Conservation (phyloP, 768 basidiomycete genomes). For the Hygrocybe coccinea region DNA sequence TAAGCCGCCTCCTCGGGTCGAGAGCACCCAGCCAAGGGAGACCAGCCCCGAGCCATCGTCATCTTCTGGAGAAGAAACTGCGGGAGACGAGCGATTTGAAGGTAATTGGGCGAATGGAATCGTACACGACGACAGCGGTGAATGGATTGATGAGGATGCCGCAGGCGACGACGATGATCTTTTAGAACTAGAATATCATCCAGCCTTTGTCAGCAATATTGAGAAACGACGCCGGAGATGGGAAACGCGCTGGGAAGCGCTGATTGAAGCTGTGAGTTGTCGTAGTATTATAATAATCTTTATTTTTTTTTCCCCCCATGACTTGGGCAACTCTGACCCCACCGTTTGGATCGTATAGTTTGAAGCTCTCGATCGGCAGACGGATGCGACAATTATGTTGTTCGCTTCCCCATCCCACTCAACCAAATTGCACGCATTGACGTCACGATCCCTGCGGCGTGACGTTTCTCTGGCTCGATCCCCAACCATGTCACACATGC, state of each 20-base stretch:
- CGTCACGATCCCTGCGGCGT: conserved; percentile 66
- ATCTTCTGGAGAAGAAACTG: conserved; percentile 73
- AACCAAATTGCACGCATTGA: conserved; percentile 57
- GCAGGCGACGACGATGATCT: conserved; percentile 67
- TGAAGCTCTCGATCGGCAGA: conserved; percentile 73
- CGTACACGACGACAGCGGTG: conserved; percentile 41
- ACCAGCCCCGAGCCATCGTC: conserved; percentile 75
- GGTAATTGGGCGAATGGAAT: conserved; percentile 29
- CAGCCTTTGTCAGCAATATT: conserved; percentile 57
- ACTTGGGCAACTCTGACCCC: conserved; percentile 32
- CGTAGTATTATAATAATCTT: neutral
- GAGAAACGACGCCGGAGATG: conserved; percentile 67
- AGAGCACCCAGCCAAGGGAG: conserved; percentile 78
- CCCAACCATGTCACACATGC: conserved; percentile 48
- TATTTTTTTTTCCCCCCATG: neutral
- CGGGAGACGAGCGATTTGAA: conserved; percentile 53
- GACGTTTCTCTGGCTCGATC: conserved; percentile 44
- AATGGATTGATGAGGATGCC: conserved; percentile 73
- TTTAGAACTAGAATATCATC: conserved; percentile 73
- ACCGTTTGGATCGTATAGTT: conserved; percentile 43
- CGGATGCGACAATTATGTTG: conserved; percentile 71
- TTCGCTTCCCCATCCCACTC: conserved; percentile 73
- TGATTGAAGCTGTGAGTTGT: conserved; percentile 61
- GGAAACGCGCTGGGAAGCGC: conserved; percentile 71
- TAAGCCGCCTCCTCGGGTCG: conserved; percentile 71